Evolutionary conservation across 306 rosid species (phyloP), one percentile per base, ranked within the genome.

Genomic region (Inga oerstediana): DNA sequence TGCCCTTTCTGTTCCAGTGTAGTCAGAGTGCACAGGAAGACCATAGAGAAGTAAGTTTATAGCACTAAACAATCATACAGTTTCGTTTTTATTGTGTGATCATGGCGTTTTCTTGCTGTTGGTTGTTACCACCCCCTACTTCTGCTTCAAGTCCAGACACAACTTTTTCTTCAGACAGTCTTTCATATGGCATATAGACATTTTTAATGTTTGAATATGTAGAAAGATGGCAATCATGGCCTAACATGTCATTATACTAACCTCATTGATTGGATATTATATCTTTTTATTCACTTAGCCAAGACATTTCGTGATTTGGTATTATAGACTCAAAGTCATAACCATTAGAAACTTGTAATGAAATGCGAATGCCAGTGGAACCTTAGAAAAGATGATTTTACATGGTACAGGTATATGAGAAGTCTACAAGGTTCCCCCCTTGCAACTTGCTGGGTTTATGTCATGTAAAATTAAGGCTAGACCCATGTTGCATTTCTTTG

Each of bases 1-100:
- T 97, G 86, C 98, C 98, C 37, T 97, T 97, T 84, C 92, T 97
- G 79, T 97, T 97, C 87, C 97, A 91, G 75, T 94, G 97, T 49
- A 94, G 97, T 89, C 98, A 92, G 89, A 94, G 99, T 91, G 81
- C 91, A 4, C 97, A 94, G 67, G 99, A 97, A 79, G 99, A 97
- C 24, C 99, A 97, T 82, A 93, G 98, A 68, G 99, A 97, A 87
- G 99, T 92, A 83, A 84, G 90, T 84, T 78, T 72, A 9, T 48
- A 44, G n/a, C 51, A 37, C 65, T 34, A 51, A 39, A 30, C 32
- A 46, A 59, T 35, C 59, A 52, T 24, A 72, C 34, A 46, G 45
- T 45, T 75, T 19, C 11, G 39, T 58, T 13, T 44, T 59, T 39
- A 27, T 56, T 37, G 52, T 22, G 64, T 59, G n/a, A 56, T 59